phyloP scores from a whole-genome alignment of 106 monocot genomes.

The Dendrobium chrysotoxum region DNA sequence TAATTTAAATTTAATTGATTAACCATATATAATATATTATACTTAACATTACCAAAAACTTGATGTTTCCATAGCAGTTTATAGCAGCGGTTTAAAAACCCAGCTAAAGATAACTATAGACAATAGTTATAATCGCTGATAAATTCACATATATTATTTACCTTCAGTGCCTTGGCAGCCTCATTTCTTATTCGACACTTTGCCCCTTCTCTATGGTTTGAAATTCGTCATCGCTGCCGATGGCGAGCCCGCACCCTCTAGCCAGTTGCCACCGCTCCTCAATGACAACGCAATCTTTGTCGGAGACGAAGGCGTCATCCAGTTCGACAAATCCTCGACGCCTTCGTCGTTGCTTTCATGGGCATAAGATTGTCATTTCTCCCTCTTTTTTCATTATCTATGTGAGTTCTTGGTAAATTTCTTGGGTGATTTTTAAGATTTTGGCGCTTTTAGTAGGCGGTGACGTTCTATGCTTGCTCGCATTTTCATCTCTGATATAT shows the following conservation, averaged over 20 bases:
- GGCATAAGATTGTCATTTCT: constrained; percentile 27
- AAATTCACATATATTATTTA: no score
- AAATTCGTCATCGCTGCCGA: not conserved
- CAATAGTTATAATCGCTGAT: no score
- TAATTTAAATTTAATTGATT: no score
- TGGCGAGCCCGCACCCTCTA: not conserved
- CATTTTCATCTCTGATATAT: constrained; percentile 77
- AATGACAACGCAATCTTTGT: constrained; percentile 6
- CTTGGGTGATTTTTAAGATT: constrained; percentile 28
- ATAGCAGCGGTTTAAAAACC: no score
- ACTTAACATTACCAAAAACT: no score
- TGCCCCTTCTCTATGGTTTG: no score
- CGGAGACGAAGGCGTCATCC: constrained; percentile 70
- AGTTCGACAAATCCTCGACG: constrained; percentile 48
- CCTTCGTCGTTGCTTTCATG: constrained; percentile 29
- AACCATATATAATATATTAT: no score
- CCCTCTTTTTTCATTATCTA: not conserved
- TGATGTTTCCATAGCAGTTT: no score
- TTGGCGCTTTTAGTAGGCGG: constrained; percentile 70
- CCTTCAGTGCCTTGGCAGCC: no score
- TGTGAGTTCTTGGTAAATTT: not conserved
- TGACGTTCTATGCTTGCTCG: constrained; percentile 60
- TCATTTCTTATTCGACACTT: no score
- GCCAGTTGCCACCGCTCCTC: not conserved
- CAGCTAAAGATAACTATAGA: no score